Evolutionary conservation across 1,284 basidiomycete genomes (phyloP).

Genomic region (Tilletia caries): DNA sequence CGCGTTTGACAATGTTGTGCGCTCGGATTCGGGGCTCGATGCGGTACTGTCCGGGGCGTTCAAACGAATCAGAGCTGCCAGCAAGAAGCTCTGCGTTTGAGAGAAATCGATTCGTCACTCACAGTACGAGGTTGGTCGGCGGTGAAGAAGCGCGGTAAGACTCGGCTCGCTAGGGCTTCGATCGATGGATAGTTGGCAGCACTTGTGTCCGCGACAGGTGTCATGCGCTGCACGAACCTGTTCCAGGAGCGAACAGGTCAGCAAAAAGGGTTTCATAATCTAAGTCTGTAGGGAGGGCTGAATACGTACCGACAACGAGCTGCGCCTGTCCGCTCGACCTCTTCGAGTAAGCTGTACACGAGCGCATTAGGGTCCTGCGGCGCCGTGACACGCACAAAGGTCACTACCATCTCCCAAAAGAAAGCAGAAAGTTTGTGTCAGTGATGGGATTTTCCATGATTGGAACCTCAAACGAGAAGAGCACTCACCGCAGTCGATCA

Average conservation of each 20-base stretch:
- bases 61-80: neutral
- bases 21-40: slow-evolving; percentile 45
- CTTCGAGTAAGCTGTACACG: slow-evolving; percentile 23
- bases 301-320: slow-evolving; percentile 27
- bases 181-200: slow-evolving; percentile 24
- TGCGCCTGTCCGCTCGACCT: slow-evolving; percentile 36
- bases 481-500: slow-evolving; percentile 10
- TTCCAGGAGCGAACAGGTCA: neutral
- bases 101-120: slow-evolving; percentile 1
- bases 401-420: slow-evolving; percentile 9
- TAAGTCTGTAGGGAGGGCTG: slow-evolving; percentile 15
- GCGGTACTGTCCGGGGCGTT: slow-evolving; percentile 15
- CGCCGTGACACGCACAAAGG: slow-evolving; percentile 22
- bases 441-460: neutral
- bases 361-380: slow-evolving; percentile 19
- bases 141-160: slow-evolving; percentile 26
- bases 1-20: slow-evolving; percentile 34
- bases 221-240: slow-evolving; percentile 32
- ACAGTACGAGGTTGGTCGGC: slow-evolving; percentile 10
- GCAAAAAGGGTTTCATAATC: neutral
- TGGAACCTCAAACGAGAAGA: too few relatives aligned
- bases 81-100: too few relatives aligned
- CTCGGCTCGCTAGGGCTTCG: slow-evolving; percentile 18
- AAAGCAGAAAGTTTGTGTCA: neutral
- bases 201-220: slow-evolving; percentile 29